Base-by-base conservation (phyloP, 306 rosid species). In the Canavalia ensiformis region DNA sequence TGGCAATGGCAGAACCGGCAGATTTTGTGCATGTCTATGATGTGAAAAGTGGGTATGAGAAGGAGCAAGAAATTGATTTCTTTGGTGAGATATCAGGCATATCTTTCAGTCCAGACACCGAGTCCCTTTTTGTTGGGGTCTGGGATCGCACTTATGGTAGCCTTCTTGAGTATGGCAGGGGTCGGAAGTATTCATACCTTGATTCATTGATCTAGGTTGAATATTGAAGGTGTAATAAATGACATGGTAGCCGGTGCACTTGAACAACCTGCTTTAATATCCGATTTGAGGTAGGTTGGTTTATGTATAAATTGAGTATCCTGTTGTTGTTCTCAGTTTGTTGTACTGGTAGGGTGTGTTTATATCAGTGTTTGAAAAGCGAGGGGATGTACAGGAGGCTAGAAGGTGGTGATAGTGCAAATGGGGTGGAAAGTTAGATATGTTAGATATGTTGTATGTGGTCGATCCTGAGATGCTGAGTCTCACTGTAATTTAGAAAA, bases 81-180 rank as follows among this genome's bases (percentile, higher is more conserved):
- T 93, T 93, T 65, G 97, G 97, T 4, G 97, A 93, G 88, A 87
- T 90, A 73, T 89, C 97, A 2, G 96, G 97, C 71, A 76, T 91
- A 75, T 91, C 97, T 31, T 91, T 93, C 90, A 93, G 97, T 88
- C 97, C 97, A 13, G 97, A 93, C 81, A 89, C 97, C 0, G 95
- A 91, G 58, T 87, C 96, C 2, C 94, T 93, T 62, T 93, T 93
- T 68, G 63, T 93, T 2, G 97, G 97, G 51, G 91, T 89, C 52
- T 91, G 92, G 94, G 94, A 93, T 87, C 97, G 90, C 81, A 93
- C 92, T 4, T 91, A 91, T 57, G 94, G 97, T 51, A 89, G 97
- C 81, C 96, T 93, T 68, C 96, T 93, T 2, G 95, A 93, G 90
- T 93, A 86, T 65, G 87, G 88, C 35, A 84, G 97, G 58, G 29